phyloP scores from a whole-genome alignment of 768 basidiomycete genomes.

The Calocera viscosa region DNA sequence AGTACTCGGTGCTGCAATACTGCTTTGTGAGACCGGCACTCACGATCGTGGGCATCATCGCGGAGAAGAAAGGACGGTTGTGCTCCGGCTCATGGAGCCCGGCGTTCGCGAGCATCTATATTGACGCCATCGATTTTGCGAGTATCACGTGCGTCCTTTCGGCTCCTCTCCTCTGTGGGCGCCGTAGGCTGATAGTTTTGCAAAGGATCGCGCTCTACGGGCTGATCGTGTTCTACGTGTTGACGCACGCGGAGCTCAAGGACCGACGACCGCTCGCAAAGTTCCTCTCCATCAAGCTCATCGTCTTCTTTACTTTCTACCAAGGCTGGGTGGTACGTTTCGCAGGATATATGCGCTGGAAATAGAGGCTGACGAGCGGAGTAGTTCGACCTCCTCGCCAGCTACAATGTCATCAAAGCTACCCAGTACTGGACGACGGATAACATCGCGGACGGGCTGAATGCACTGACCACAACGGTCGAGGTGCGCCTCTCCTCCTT shows the following conservation, averaged over 20 bases:
- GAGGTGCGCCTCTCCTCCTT: conserved; percentile 41
- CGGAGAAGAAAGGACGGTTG: conserved; percentile 52
- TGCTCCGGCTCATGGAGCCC: conserved; percentile 50
- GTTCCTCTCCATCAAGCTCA: conserved; percentile 67
- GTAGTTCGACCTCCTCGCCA: not conserved
- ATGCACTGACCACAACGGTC: conserved; percentile 67
- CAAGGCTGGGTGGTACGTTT: conserved; percentile 57
- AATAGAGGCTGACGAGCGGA: not conserved
- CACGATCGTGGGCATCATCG: conserved; percentile 69
- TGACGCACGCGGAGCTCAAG: conserved; percentile 66
- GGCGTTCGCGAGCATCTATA: conserved; percentile 54
- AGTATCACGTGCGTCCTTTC: conserved; percentile 53
- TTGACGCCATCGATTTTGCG: conserved; percentile 61
- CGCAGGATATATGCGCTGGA: not conserved
- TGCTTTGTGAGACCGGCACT: conserved; percentile 59
- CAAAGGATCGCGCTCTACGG: conserved; percentile 63
- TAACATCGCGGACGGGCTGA: conserved; percentile 75
- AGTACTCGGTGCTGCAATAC: conserved; percentile 88
- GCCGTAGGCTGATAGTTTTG: not conserved
- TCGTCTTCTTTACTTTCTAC: conserved; percentile 78
- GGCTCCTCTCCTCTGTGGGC: not conserved
- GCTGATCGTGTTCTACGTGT: conserved; percentile 65
- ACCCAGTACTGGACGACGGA: conserved; percentile 71
- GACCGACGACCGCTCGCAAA: conserved; percentile 69
- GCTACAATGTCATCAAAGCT: conserved; percentile 28